Evolutionary conservation across 495 filamentous ascomycete species (phyloP).

Genomic region (Trichoderma erinaceum): DNA sequence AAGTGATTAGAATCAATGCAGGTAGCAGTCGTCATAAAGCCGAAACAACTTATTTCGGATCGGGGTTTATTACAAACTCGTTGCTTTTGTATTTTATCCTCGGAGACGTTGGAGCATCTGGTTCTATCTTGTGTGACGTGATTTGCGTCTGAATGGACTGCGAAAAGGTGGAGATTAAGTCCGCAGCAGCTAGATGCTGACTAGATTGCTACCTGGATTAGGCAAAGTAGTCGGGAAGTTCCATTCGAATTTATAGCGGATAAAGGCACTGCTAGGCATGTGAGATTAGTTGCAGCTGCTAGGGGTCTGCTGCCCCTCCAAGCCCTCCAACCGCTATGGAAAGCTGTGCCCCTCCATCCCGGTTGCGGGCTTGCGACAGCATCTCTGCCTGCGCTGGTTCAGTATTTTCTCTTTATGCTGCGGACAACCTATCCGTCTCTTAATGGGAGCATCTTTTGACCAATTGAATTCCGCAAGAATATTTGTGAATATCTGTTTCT

Average conservation of each 20-base stretch:
- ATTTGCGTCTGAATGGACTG: neutral
- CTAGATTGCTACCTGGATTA: too few species aligned
- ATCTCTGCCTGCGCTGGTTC: slow-evolving; percentile 11
- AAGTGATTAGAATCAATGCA: neutral
- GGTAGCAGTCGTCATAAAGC: too few species aligned
- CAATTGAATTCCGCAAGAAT: neutral
- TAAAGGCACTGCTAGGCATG: too few species aligned
- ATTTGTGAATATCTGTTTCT: too few species aligned
- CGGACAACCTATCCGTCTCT: neutral
- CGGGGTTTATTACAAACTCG: neutral
- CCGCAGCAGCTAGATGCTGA: too few species aligned
- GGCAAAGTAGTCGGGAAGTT: too few species aligned
- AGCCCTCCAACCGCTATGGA: neutral
- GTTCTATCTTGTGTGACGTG: neutral
- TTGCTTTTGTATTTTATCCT: neutral
- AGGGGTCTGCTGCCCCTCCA: neutral
- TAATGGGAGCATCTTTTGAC: too few species aligned
- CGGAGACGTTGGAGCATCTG: too few species aligned
- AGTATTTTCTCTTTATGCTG: neutral
- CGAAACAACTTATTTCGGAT: too few species aligned
- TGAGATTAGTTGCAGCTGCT: neutral
- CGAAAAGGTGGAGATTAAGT: neutral
- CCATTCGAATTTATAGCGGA: too few species aligned
- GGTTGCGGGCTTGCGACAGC: slow-evolving; percentile 7
- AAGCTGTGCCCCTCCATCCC: slow-evolving; percentile 1